phyloP scores from a whole-genome alignment of 106 monocot species.

The Apostasia shenzhenica region DNA sequence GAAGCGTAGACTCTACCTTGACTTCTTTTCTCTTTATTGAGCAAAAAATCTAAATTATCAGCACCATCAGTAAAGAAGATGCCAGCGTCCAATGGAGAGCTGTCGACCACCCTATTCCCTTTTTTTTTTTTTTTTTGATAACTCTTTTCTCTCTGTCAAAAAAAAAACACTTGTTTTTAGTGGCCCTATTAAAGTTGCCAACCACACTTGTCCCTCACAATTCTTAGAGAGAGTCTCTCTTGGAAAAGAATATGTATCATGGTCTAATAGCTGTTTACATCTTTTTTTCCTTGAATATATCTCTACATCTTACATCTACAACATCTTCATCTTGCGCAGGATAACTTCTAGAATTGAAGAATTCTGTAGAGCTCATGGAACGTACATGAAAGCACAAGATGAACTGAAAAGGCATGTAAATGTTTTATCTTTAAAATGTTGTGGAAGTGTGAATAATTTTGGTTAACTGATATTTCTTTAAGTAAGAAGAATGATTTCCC shows the following conservation, averaged over 20 bases:
- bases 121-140: background rate
- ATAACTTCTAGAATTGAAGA: conserved; percentile 43
- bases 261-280: background rate
- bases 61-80: too few species aligned
- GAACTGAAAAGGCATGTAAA: conserved; percentile 42
- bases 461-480: background rate
- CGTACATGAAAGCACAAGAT: conserved; percentile 49
- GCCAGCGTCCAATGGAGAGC: too few species aligned
- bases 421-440: background rate
- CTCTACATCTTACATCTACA: background rate
- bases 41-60: too few species aligned
- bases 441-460: background rate
- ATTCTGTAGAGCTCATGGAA: conserved; percentile 49
- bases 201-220: too few species aligned
- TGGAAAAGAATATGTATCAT: too few species aligned
- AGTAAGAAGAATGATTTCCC: background rate
- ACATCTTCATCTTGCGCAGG: conserved; percentile 21
- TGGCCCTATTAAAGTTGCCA: too few species aligned
- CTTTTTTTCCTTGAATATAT: background rate
- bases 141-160: too few species aligned
- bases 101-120: background rate
- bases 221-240: too few species aligned
- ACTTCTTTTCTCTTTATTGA: too few species aligned
- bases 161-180: too few species aligned
- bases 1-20: too few species aligned